Percentiles rank a stretch among this genome's conserved stretches.
These are phyloP conservation scores for Volutella citrinella DNA, from an alignment of 2,329 filamentous ascomycete species.

Conservation along the genomic window DNA sequence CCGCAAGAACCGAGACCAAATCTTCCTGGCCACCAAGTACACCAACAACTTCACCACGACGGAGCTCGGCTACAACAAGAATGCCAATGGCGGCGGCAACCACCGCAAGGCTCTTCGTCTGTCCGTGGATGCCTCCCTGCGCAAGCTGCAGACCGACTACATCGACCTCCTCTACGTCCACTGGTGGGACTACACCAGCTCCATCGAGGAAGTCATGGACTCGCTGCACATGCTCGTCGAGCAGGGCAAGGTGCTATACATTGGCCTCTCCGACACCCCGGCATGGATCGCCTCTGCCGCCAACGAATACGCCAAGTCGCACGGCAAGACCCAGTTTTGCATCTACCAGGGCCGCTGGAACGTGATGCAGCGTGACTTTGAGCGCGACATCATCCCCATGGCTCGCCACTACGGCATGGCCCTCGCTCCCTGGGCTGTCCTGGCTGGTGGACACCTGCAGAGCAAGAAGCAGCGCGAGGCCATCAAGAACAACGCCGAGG, in stretches of 20 bases:
- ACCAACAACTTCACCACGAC: conserved; percentile 43
- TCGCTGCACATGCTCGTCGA: conserved; percentile 38
- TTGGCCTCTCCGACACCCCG: conserved; percentile 38
- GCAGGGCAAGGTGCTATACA: conserved; percentile 40
- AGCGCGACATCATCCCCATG: conserved; percentile 43
- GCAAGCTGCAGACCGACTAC: conserved; percentile 43
- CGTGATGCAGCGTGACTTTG: conserved; percentile 31
- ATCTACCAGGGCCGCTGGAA: conserved; percentile 41
- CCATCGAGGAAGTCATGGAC: conserved; percentile 42
- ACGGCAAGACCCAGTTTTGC: conserved; percentile 35
- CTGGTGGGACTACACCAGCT: conserved; percentile 42
- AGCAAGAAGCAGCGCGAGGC: conserved; percentile 31
- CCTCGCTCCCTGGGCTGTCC: conserved; percentile 57
- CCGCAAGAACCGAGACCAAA: conserved; percentile 48
- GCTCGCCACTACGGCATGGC: conserved; percentile 44
- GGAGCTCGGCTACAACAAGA: conserved; percentile 34
- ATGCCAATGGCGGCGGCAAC: conserved; percentile 43
- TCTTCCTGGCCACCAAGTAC: conserved; percentile 57
- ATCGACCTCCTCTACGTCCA: conserved; percentile 45
- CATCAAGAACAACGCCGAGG: not conserved
- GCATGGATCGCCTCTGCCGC: conserved; percentile 38
- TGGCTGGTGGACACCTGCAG: conserved; percentile 52
- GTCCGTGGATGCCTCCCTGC: conserved; percentile 40
- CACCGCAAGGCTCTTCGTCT: conserved; percentile 38
- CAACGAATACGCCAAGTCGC: conserved; percentile 35